Evolutionary conservation across 495 filamentous ascomycete species (phyloP), one percentile per base, ranked within the genome.

Genomic region (Aspergillus funiculosus): DNA sequence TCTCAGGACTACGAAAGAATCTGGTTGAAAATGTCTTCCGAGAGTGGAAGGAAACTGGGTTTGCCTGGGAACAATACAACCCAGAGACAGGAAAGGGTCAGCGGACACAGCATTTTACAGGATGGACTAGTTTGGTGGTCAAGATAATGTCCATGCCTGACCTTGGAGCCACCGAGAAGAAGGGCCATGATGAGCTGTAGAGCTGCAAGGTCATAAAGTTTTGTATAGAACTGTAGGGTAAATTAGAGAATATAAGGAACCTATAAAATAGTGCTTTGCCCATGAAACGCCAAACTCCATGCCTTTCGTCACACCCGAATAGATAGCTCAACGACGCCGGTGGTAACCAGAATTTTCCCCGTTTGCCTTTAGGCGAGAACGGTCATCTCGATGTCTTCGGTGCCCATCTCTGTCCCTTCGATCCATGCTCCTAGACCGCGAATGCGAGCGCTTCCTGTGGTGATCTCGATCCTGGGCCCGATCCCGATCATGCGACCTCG

Each of bases 1-100:
- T 95, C 64, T 78, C 71, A 18, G 64, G 77, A 1, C 76, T 98
- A 20, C 80, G 92, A 26, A 76, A 75, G 55, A 96, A 94, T 57
- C 67, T 98, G 29, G 87, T 97, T 24, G 76, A 89, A 35, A 96
- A 89, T 20, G 86, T 98, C 39, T 96, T 84, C 71, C 71, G 79
- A 27, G 78, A 81, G 58, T 98, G 92, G 92, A 74, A 82, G 60
- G 76, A 84, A 50, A 98, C 92, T 0, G 89, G 91, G 13, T 98
- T 96, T 64, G 92, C 94, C 7, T 98, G 94, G 94, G 92, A 98
- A 62, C 92, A 98, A 66, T 98, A 96, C 66, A 89, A 95, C 63
- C 86, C 91, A 0, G 87, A 95, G 50, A 95, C 85, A 3, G 92
- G 92, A 36, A 76, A 78, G 43, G 92, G 92, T 24, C 94, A 97